Conservation (phyloP, 345 rosid genomes). For the Citrus sinensis region DVS_A1.0 CM039165.1:34184001-34184500, state of each 20-base stretch:
- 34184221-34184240: background rate
- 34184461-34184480: background rate
- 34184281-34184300: background rate
- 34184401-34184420: background rate
- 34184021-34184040: conserved; percentile 22
- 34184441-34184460: background rate
- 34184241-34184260: background rate
- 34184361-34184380: background rate
- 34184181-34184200: background rate
- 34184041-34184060: conserved; percentile 25
- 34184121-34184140: background rate
- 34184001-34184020: conserved; percentile 20
- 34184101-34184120: background rate
- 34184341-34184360: background rate
- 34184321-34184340: background rate
- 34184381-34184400: background rate
- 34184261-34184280: background rate
- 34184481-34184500: background rate
- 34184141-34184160: background rate
- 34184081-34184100: background rate
- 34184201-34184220: background rate
- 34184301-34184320: background rate
- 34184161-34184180: background rate
- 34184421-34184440: no score
- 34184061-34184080: conserved; percentile 41